A percentile compares a stretch with the other conserved stretches of the same genome.
Conservation (phyloP, 257 asterid species). For the Salvia hispanica region DNA sequence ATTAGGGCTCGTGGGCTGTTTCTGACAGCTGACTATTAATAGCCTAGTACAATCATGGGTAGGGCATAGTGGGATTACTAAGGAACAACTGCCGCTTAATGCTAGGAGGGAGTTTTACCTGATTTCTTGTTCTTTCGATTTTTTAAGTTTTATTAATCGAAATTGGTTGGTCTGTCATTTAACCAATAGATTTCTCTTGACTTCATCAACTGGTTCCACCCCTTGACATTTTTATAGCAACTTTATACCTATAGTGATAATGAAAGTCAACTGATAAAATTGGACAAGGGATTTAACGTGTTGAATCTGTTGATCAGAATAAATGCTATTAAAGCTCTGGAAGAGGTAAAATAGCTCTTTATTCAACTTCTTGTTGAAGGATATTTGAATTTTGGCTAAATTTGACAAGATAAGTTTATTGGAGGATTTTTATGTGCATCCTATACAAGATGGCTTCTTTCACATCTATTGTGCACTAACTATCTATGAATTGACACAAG, state of each 20-base stretch:
- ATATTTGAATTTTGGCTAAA: neutral
- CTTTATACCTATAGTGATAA: neutral
- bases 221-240: neutral
- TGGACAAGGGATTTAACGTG: neutral
- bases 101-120: neutral
- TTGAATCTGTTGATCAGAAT: neutral
- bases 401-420: neutral
- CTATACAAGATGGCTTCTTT: neutral
- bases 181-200: neutral
- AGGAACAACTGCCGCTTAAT: neutral
- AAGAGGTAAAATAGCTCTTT: too few relatives aligned
- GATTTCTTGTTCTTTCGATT: neutral
- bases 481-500: too few relatives aligned
- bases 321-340: too few relatives aligned
- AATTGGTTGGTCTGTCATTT: neutral
- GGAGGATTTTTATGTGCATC: neutral
- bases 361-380: neutral
- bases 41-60: neutral
- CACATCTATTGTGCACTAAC: neutral
- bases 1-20: neutral
- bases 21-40: neutral
- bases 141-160: neutral
- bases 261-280: neutral
- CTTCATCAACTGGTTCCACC: neutral
- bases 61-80: neutral